Evolutionary conservation across 495 filamentous ascomycete species (phyloP).

Genomic region (Podospora australis): DNA sequence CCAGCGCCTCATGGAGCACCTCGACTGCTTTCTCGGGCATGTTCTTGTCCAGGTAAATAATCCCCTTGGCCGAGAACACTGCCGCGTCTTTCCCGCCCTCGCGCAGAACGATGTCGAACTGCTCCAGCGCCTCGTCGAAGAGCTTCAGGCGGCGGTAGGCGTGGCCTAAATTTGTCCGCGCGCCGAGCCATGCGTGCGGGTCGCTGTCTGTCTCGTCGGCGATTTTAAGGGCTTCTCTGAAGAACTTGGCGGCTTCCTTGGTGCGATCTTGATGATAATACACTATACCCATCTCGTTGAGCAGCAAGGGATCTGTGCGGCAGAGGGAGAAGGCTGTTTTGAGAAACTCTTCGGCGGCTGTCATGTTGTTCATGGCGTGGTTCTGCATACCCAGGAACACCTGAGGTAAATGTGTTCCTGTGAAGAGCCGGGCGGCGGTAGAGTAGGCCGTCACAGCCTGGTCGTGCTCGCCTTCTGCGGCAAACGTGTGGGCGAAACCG

Average conservation of each 20-base stretch:
- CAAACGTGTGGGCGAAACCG: constrained; percentile 97
- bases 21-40: constrained; percentile 61
- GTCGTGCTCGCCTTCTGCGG: constrained; percentile 99
- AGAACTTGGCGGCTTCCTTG: constrained; percentile 62
- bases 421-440: constrained; percentile 90
- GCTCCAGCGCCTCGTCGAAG: constrained; percentile 61
- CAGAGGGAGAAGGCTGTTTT: constrained; percentile 74
- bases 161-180: constrained; percentile 82
- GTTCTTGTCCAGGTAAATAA: constrained; percentile 64
- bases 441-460: constrained; percentile 98
- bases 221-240: constrained; percentile 65
- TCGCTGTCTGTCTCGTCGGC: constrained; percentile 76
- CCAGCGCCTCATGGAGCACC: constrained; percentile 67
- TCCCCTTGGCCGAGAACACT: constrained; percentile 65
- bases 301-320: constrained; percentile 74
- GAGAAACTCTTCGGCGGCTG: constrained; percentile 90
- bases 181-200: constrained; percentile 77
- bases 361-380: constrained; percentile 89
- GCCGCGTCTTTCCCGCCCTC: constrained; percentile 66
- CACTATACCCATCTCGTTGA: constrained; percentile 94
- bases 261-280: constrained; percentile 86
- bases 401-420: constrained; percentile 92
- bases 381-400: constrained; percentile 99
- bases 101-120: constrained; percentile 77
- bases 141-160: constrained; percentile 68